These are phyloP conservation scores for Phaffia australis DNA, from an alignment of 768 basidiomycete genomes.

Conservation along the genomic window DNA sequence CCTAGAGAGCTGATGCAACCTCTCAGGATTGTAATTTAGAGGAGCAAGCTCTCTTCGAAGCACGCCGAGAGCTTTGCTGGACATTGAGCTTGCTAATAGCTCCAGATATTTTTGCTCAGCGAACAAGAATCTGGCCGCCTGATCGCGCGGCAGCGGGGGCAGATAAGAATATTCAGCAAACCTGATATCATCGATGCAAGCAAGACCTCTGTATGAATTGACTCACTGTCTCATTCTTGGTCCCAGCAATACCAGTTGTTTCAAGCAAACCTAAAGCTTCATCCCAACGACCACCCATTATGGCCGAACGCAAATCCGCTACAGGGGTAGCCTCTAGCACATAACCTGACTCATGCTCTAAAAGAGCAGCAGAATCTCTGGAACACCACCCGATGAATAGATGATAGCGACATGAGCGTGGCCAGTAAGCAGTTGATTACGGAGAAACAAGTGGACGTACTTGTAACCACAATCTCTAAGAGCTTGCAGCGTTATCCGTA, in stretches of 20 bases:
- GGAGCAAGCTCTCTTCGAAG: constrained; percentile 82
- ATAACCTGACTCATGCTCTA: constrained; percentile 90
- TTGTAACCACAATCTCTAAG: constrained; percentile 70
- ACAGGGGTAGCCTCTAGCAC: constrained; percentile 67
- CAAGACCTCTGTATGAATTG: not conserved
- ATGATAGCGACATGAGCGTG: not conserved
- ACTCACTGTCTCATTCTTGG: not conserved
- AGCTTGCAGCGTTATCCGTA: constrained; percentile 77
- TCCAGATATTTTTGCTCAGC: constrained; percentile 95
- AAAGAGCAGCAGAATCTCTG: constrained; percentile 75
- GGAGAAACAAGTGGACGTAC: constrained; percentile 35
- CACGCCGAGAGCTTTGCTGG: constrained; percentile 69
- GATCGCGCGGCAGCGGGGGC: constrained; percentile 17
- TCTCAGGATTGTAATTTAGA: constrained; percentile 63
- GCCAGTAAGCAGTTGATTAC: not conserved
- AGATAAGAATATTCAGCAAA: not conserved
- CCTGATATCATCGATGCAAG: not conserved
- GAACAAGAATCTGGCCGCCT: constrained; percentile 79
- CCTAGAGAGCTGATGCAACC: constrained; percentile 82
- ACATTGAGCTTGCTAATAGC: constrained; percentile 67
- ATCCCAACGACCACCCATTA: constrained; percentile 69
- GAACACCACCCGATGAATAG: not conserved
- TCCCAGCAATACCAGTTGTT: constrained; percentile 50
- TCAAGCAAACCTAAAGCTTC: constrained; percentile 61
- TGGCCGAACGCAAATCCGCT: constrained; percentile 63